Base-by-base conservation (phyloP, 495 filamentous ascomycete genomes). In the Penicillium roqueforti region DNA sequence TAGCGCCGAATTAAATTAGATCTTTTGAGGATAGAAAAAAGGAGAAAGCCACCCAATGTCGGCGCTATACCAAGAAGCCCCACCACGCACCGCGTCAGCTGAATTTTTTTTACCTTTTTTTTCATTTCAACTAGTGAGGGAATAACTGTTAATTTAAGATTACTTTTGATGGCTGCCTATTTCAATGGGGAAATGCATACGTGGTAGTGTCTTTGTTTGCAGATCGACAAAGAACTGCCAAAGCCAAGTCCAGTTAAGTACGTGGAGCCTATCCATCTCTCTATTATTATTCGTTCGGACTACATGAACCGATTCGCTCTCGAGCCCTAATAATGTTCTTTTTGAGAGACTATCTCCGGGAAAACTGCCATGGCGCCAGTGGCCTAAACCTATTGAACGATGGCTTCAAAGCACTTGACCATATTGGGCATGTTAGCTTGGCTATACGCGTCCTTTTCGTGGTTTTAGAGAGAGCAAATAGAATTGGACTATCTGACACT, bases 41-140 rank as follows among this genome's bases (percentile, higher is more conserved):
- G 45, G 16, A 22, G 43, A 48, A 48, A 51, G 53, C 42, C 49
- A 58, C 61, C 55, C 47, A 58, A 25, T 65, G 58, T 45, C 45
- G 39, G 55, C 61, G 61, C 57, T 52, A 57, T 64, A 36, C 47
- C n/a, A 48, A n/a, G 59, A 48, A 11, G 59, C 62, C 59, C 62
- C 62, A 65, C 62, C 39, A 9, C 10, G 6, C 31, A 61, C 62
- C 58, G 55, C 61, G 62, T 65, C 56, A 59, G 58, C 59, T 31
- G 11, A 22, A 45, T 28, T 41, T 29, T 51, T 54, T 46, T 32
- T 25, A 18, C 37, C 32, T 36, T 43, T 31, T 9, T 3, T 13
- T 32, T 16, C 10, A 31, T 3, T 31, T 31, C 9, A n/a, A 16
- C 49, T 32, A 28, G 20, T 43, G 32, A 1, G 10, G 13, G 14